Percentiles rank a stretch among this genome's conserved stretches.
Conservation (phyloP, 768 basidiomycete genomes). For the Phlebiopsis gigantea region DNA sequence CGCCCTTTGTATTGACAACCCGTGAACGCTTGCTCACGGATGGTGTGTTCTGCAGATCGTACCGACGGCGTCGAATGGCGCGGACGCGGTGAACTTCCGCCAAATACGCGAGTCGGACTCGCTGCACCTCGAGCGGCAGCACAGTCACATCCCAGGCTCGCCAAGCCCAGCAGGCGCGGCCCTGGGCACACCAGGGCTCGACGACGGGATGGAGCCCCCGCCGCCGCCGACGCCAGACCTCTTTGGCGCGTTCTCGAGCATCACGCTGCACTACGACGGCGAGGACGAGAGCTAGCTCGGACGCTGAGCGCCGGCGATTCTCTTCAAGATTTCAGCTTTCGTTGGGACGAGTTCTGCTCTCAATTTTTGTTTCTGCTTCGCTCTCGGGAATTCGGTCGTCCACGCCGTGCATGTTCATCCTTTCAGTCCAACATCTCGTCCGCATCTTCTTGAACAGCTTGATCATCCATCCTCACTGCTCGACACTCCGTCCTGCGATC, state of each 20-base stretch:
- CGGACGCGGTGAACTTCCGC: slow-evolving; percentile 87
- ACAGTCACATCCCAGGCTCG: slow-evolving; percentile 10
- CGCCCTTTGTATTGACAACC: no score
- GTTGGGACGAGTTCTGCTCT: not conserved
- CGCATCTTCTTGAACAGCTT: not conserved
- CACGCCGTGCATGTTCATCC: not conserved
- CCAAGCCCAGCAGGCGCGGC: slow-evolving; percentile 22
- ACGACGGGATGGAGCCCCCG: slow-evolving; percentile 40
- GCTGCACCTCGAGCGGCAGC: slow-evolving; percentile 69
- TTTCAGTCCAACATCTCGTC: not conserved
- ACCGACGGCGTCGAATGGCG: slow-evolving; percentile 69
- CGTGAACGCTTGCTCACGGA: no score
- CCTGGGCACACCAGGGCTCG: slow-evolving; percentile 35
- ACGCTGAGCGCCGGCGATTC: no score
- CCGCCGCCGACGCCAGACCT: slow-evolving; percentile 47
- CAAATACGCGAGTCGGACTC: slow-evolving; percentile 86
- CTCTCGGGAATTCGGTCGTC: not conserved
- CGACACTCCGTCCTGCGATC: no score
- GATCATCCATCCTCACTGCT: no score
- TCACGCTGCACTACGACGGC: slow-evolving; percentile 83
- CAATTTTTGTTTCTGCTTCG: not conserved
- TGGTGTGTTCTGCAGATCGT: slow-evolving; percentile 53
- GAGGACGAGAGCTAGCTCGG: slow-evolving; percentile 33
- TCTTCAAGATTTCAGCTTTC: no score
- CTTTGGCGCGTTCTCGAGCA: slow-evolving; percentile 86